Base-by-base conservation (phyloP, 106 monocot genomes). In the Dioscorea alata region DNA sequence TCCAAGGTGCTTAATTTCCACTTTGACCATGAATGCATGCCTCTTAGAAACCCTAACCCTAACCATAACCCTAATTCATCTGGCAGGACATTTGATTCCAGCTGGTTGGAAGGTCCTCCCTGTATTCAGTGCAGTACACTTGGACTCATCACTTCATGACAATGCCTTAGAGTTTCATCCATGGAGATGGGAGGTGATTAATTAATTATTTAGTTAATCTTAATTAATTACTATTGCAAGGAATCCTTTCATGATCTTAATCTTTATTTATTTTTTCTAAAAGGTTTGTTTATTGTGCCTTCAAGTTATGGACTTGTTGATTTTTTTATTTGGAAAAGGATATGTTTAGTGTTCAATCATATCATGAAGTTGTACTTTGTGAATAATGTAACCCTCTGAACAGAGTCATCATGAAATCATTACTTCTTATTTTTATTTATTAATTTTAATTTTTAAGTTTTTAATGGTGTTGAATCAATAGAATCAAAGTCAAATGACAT, bases 41-140 rank as follows among this genome's bases (percentile, higher is more conserved):
- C 28, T 63, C 32, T 14, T 33, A 6, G 34, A 32, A 63, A 63
- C 33, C 15, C 28, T 28, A 17, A 63, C 13, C 15, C 35, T 76
- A 15, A 33, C 57, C n/a, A 6, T 72, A 10, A 32, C 33, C 33
- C 58, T 53, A 60, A 42, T 70, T 1, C 3, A 28, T 28, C 52
- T 67, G 75, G 72, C 82, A 94, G 94, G 76, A 35, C 85, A 90
- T 76, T 50, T 80, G 65, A 94, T 94, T 42, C 94, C 94, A 49
- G 81, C 77, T 59, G 94, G 90, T 67, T 94, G 94, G 94, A 86
- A 94, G 76, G 85, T 94, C 76, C 84, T 94, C 49, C 94, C 94
- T 13, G 83, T 90, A 52, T 72, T 94, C 59, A 82, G 82, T 68
- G 90, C 85, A 69, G 87, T 90, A 34, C 86, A 94, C 74, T 73